Base-by-base conservation (phyloP, 768 basidiomycete species). In the Auriculariales sp. region DNA sequence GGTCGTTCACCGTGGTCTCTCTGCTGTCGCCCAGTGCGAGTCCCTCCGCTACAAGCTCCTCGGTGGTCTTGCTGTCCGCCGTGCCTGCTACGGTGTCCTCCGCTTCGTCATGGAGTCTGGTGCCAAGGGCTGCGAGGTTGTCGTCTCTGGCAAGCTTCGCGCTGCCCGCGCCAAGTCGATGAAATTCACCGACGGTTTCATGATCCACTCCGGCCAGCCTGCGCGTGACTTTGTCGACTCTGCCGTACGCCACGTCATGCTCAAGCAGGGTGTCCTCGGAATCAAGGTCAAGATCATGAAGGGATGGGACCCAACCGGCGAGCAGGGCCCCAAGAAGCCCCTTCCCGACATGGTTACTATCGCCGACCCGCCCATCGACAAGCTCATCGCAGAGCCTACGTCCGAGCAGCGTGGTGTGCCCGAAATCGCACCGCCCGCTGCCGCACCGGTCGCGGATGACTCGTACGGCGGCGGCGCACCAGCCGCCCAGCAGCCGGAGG, bases 231-330 rank as follows among this genome's bases (percentile, higher is more conserved):
- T 93, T 61, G 92, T 99, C 55, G 94, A 98, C 72, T 78, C 89
- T 59, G 95, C 95, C 53, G 93, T 97, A 60, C 81, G 95, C 58
- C 95, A 99, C 74, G 95, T 98, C 60, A 78, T 98, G 60, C 80
- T 99, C 56, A 84, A 88, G 59, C 95, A 99, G 67, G 95, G 95
- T 80, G 95, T 99, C 47, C 79, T 99, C 55, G 95, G 95, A 63
- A 97, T 99, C 78, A 99, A 99, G 70, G 95, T 99, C 62, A 99
- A 98, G 73, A 99, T 98, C 69, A 99, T 99, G 95, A 93, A 94
- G 71, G 88, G 83, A 47, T 83, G 73, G 65, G 95, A 99, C 66
- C 90, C 92, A 32, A 85, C 92, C 62, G 95, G 95, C 53, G 76
- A 77, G 53, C 68, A 73, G 42, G 95, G 95, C 42, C 95, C 93